These are phyloP conservation scores for Trichoderma parareesei DNA, from an alignment of 495 filamentous ascomycete species.

Conservation along the genomic window DNA sequence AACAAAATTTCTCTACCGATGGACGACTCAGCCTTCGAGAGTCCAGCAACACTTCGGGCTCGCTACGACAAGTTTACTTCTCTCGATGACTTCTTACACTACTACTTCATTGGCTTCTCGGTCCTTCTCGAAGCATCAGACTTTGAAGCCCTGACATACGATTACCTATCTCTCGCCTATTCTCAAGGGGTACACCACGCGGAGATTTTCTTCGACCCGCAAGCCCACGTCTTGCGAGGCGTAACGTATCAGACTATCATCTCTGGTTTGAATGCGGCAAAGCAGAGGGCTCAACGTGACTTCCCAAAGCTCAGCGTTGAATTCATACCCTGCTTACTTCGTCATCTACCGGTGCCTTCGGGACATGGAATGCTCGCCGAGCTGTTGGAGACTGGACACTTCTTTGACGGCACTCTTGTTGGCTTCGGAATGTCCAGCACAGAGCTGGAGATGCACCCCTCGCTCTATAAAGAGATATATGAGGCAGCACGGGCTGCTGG, in stretches of 20 bases:
- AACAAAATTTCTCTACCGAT: conserved; percentile 56
- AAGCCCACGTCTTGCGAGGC: conserved; percentile 59
- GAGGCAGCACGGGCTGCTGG: conserved; percentile 38
- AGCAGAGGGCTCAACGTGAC: conserved; percentile 52
- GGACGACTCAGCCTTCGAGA: conserved; percentile 50
- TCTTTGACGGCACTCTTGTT: conserved; percentile 43
- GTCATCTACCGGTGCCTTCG: conserved; percentile 54
- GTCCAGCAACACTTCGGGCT: conserved; percentile 44
- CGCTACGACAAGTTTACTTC: conserved; percentile 59
- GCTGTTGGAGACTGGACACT: conserved; percentile 41
- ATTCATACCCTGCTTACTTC: conserved; percentile 61
- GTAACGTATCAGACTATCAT: conserved; percentile 54
- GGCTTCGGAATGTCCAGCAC: conserved; percentile 62
- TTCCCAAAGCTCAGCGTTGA: conserved; percentile 49
- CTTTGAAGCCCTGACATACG: conserved; percentile 67
- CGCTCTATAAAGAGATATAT: conserved; percentile 54
- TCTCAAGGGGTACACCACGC: conserved; percentile 61
- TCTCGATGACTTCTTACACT: conserved; percentile 69
- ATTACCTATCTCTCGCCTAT: conserved; percentile 59
- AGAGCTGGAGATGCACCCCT: conserved; percentile 56
- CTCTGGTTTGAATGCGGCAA: conserved; percentile 48
- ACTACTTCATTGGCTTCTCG: conserved; percentile 71
- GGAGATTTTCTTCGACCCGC: conserved; percentile 76
- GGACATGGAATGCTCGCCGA: conserved; percentile 41
- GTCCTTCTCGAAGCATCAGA: conserved; percentile 52